Percentiles rank a stretch among this genome's conserved stretches.
These are phyloP conservation scores for Solanum hybrid DNA, from an alignment of 305 asterid genomes.

Conservation along the genomic window DNA sequence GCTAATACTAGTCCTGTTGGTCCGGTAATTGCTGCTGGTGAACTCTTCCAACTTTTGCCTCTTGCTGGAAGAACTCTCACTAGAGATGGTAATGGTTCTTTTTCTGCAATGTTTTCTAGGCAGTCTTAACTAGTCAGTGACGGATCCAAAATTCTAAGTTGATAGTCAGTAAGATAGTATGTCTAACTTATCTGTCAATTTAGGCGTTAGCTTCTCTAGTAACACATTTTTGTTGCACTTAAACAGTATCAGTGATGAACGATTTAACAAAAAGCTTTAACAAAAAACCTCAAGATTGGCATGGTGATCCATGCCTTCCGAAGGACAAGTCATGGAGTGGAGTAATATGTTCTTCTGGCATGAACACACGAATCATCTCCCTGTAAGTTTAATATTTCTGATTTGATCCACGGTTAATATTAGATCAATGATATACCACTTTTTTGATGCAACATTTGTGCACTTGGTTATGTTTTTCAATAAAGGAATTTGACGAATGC, in stretches of 20 bases:
- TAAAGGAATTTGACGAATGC: constrained; percentile 64
- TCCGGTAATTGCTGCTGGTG: constrained; percentile 79
- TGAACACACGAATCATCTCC: constrained; percentile 34
- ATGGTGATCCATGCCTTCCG: constrained; percentile 89
- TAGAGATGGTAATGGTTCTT: constrained; percentile 50
- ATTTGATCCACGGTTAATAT: not conserved
- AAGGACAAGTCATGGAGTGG: constrained; percentile 62
- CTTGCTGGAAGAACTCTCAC: constrained; percentile 47
- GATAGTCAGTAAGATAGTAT: not conserved
- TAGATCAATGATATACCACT: not conserved
- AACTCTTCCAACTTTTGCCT: constrained; percentile 50
- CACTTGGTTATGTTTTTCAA: not conserved
- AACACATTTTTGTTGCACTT: not conserved
- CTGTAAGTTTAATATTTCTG: constrained; percentile 38
- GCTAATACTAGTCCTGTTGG: constrained; percentile 45
- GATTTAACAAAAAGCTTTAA: constrained; percentile 26
- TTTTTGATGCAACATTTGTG: not conserved
- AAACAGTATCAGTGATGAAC: constrained; percentile 53
- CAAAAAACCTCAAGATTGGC: constrained; percentile 65
- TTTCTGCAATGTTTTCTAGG: not conserved
- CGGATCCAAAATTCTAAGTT: not conserved
- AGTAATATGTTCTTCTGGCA: constrained; percentile 35
- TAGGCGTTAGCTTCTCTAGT: not conserved
- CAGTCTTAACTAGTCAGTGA: not conserved
- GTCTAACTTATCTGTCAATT: not conserved